Evolutionary conservation across 1,284 basidiomycete species (phyloP), one percentile per base, ranked within the genome.

Genomic region (Anthracocystis panici-leucophaei): DNA sequence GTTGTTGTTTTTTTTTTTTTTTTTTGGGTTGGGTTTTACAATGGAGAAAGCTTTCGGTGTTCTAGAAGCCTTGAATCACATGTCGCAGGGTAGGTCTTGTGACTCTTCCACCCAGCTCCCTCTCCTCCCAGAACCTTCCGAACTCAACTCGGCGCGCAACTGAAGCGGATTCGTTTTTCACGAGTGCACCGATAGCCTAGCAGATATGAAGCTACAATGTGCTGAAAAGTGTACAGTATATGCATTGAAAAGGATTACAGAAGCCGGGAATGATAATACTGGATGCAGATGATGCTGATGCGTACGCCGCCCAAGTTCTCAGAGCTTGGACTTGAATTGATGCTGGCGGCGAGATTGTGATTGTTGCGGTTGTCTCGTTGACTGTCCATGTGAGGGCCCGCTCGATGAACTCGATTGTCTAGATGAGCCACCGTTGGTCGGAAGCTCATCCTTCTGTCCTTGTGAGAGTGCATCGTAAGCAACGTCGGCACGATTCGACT

Each of bases 401-500:
- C 52, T 54, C 33, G 52, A 51, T 31, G 38, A 38, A 31, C 21
- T 18, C 18, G 49, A 29, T 14, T 40, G 40, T 25, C 11, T 23
- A 16, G 35, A 23, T 21, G 45, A 20, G 33, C 5, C 14, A 18
- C 50, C 27, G 11, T 16, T 57, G 0, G 49, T 38, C 5, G 59
- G 46, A 2, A 54, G 44, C 21, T 64, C 67, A 3, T 50, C 59
- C n/a, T 55, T 46, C 23, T 44, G 21, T 16, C 58, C 58, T 12
- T 62, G 68, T 29, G 45, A 41, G 18, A 56, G n/a, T 3, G 54
- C 51, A n/a, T 71, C 55, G 23, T 58, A 55, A 5, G 59, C 58
- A 0, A 48, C 45, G 33, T 56, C 63, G n/a, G 63, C 64, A n/a
- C 66, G 55, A 33, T 57, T 61, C 41, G 63, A 55, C 51, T 75